These are phyloP conservation scores for Posidonia oceanica DNA, from an alignment of 116 monocot species.

Conservation along the genomic window DNA sequence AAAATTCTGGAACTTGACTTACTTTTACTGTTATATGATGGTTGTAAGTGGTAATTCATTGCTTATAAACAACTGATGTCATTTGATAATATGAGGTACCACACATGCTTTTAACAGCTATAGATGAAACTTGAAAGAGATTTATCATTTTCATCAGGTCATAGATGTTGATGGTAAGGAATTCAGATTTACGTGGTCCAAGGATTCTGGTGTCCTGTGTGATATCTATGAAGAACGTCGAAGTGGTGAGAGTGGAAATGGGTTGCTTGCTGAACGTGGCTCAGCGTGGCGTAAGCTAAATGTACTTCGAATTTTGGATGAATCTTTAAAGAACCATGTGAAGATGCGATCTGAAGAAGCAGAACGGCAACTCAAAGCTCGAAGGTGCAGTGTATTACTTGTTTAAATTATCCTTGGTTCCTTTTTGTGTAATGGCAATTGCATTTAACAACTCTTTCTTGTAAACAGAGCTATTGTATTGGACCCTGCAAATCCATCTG, in stretches of 20 bases:
- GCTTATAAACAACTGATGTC: too few relatives aligned
- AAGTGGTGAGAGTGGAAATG: conserved; percentile 78
- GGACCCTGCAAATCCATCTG: conserved; percentile 88
- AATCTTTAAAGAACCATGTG: conserved; percentile 81
- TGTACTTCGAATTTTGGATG: conserved; percentile 83
- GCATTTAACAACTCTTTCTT: not conserved
- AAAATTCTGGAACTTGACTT: too few relatives aligned
- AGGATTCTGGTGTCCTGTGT: conserved; percentile 65
- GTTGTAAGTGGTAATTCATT: too few relatives aligned
- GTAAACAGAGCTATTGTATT: conserved; percentile 64
- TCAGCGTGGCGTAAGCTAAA: conserved; percentile 89
- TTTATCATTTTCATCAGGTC: conserved; percentile 41
- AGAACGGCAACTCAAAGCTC: conserved; percentile 65
- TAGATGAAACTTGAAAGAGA: not conserved
- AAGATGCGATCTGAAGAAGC: conserved; percentile 97
- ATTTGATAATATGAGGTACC: too few relatives aligned
- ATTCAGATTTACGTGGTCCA: conserved; percentile 84
- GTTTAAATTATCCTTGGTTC: not conserved
- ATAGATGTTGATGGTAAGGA: conserved; percentile 91
- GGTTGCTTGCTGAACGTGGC: conserved; percentile 83
- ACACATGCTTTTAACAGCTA: not conserved
- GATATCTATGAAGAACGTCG: conserved; percentile 83
- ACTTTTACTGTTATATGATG: too few relatives aligned
- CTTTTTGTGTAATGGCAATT: not conserved
- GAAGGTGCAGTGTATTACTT: conserved; percentile 30